Conservation (phyloP, 768 basidiomycete species). For the Austroboletus eburneus region DNA sequence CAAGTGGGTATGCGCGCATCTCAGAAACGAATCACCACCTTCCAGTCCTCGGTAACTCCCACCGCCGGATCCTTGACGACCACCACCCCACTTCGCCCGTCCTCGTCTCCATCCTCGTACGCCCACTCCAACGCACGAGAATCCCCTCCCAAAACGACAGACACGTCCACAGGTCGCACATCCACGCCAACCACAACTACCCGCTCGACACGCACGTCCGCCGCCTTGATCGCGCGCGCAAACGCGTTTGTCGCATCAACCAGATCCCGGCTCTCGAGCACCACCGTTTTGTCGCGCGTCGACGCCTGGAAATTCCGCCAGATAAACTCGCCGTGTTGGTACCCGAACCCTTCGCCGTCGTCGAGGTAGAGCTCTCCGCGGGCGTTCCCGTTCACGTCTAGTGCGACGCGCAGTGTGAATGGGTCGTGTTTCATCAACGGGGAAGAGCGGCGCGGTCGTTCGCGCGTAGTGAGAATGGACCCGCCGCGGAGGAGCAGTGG, state of each 20-base stretch:
- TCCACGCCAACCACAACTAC: slow-evolving; percentile 74
- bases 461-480: slow-evolving; percentile 82
- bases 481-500: slow-evolving; percentile 90
- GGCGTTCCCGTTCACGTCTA: slow-evolving; percentile 57
- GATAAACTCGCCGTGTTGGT: slow-evolving; percentile 73
- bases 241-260: slow-evolving; percentile 60
- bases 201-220: slow-evolving; percentile 71
- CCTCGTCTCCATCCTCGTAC: slow-evolving; percentile 55
- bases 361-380: slow-evolving; percentile 90
- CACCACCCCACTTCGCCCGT: slow-evolving; percentile 56
- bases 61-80: slow-evolving; percentile 73
- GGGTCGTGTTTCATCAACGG: slow-evolving; percentile 88
- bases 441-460: slow-evolving; percentile 83
- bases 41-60: slow-evolving; percentile 60
- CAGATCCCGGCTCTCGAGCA: slow-evolving; percentile 50
- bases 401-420: slow-evolving; percentile 83
- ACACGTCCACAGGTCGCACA: slow-evolving; percentile 51
- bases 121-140: slow-evolving; percentile 57
- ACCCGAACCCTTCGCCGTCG: slow-evolving; percentile 81
- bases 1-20: too few species aligned
- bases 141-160: slow-evolving; percentile 43
- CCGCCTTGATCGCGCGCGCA: slow-evolving; percentile 52
- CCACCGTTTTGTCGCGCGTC: slow-evolving; percentile 35
- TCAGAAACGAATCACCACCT: slow-evolving; percentile 38
- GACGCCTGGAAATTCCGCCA: slow-evolving; percentile 75